Evolutionary conservation across 2,329 filamentous ascomycete genomes (phyloP).

Genomic region (Ophiocordyceps robertsii): DNA sequence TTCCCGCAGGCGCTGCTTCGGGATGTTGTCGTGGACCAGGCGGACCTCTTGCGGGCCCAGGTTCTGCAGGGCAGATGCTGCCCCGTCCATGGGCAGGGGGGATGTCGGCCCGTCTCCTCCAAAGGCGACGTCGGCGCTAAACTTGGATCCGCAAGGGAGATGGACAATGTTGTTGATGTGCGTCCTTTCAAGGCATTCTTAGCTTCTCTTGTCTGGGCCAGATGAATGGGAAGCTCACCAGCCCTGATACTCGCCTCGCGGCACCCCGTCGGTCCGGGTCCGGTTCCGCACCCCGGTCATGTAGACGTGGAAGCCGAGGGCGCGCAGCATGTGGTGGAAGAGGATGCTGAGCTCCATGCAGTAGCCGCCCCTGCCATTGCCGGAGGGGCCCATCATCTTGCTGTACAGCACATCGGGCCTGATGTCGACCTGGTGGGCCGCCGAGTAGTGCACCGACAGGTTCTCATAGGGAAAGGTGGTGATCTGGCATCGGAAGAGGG

Average conservation of each 20-base stretch:
- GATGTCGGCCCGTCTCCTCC: conserved; percentile 47
- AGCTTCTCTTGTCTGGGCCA: neutral
- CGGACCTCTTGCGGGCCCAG: conserved; percentile 42
- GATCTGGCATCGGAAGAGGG: conserved; percentile 14
- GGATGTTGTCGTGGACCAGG: conserved; percentile 32
- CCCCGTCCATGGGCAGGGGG: conserved; percentile 38
- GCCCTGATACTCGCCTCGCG: conserved; percentile 28
- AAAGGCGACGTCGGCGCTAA: conserved; percentile 50
- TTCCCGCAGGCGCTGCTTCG: conserved; percentile 23
- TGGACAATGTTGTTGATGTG: conserved; percentile 48
- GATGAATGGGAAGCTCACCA: conserved; percentile 23
- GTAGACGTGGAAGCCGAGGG: conserved; percentile 38
- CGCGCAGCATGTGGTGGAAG: conserved; percentile 17
- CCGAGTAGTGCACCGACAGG: conserved; percentile 38
- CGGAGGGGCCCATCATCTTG: conserved; percentile 29
- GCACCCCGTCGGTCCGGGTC: conserved; percentile 23
- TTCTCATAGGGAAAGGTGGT: conserved; percentile 35
- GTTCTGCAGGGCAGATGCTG: conserved; percentile 26
- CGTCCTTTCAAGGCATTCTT: conserved; percentile 11
- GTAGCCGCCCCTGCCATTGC: conserved; percentile 38
- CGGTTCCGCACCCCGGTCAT: conserved; percentile 39
- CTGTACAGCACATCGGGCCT: conserved; percentile 30
- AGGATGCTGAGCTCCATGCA: conserved; percentile 47
- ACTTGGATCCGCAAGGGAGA: conserved; percentile 32
- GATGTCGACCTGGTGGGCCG: conserved; percentile 24